Evolutionary conservation across 805 yeast genomes (phyloP), one percentile per base, ranked within the genome.

Genomic region (Debaryomyces prosopidis): DNA sequence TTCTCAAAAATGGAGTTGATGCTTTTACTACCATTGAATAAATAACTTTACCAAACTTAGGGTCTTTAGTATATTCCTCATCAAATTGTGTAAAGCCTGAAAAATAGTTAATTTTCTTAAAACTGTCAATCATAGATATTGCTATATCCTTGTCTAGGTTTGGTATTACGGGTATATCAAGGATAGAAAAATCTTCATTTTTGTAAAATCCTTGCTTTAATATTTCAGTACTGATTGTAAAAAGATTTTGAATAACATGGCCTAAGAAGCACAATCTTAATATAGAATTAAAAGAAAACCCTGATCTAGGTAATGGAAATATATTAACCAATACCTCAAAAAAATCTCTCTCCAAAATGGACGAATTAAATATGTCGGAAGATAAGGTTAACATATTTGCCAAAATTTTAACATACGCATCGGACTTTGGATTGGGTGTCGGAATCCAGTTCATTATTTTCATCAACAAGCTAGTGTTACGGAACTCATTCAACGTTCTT

Each of bases 1-100:
- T 77, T 50, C 95, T 71, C 43, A 87, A 67, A 51, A 84, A 87
- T 16, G 90, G 89, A 0, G 85, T 77, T 7, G 76, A 60, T 1
- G 82, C 62, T 53, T 79, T 81, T n/a, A 76, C 59, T 16, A 84
- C 38, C 79, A 85, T 71, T 0, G 84, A 69, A 53, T 73, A 81
- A 2, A 84, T 49, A 1, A 77, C 67, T 26, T 58, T 43, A 0
- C 80, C 71, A 45, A 73, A 66, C 9, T 47, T 54, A 39, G 40
- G 18, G 8, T 55, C 52, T 45, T 59, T 46, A 15, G 53, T 50
- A 4, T 40, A 45, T 8, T 41, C 48, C n/a, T 36, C 18, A 8
- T 28, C 38, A 18, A 26, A 33, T 18, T 36, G 32, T 2, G 16
- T 14, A 12, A 3, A 14, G 8, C 16, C 33, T 10, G n/a, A n/a